Conservation (phyloP, 208 protist species). For the Acanthamoeba castellanii region DNA sequence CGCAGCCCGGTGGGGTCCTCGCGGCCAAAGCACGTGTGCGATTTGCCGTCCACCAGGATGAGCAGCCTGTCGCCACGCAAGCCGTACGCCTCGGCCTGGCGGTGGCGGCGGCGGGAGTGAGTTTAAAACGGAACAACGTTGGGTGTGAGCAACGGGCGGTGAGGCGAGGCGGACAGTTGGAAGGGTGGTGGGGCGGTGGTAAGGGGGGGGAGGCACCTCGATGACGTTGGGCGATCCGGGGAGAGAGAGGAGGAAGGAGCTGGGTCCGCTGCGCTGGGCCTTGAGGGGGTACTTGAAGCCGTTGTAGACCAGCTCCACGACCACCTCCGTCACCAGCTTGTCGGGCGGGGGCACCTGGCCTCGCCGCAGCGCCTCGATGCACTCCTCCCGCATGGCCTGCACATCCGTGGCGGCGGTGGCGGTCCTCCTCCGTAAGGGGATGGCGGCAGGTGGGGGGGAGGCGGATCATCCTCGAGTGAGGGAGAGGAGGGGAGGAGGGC, state of each 20-base stretch:
- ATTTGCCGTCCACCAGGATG: constrained; percentile 85
- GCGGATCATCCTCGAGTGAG: no score
- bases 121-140: constrained; percentile 1
- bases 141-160: not conserved
- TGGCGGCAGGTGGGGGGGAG: no score
- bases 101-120: constrained; percentile 50
- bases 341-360: constrained; percentile 91
- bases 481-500: not conserved
- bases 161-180: constrained; percentile 78
- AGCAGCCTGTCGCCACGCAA: constrained; percentile 87
- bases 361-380: not conserved
- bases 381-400: constrained; percentile 17
- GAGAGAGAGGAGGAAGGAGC: constrained; percentile 44
- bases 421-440: no score
- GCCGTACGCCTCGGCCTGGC: constrained; percentile 76
- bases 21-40: constrained; percentile 92
- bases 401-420: no score
- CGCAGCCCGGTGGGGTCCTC: constrained; percentile 60
- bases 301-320: constrained; percentile 74
- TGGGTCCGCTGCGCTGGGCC: constrained; percentile 68
- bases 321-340: constrained; percentile 83
- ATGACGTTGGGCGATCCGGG: not conserved
- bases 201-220: not conserved
- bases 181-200: constrained; percentile 81
- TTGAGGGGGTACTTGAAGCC: constrained; percentile 86